Conservation (phyloP, 345 rosid genomes). For the Firmiana major region DNA sequence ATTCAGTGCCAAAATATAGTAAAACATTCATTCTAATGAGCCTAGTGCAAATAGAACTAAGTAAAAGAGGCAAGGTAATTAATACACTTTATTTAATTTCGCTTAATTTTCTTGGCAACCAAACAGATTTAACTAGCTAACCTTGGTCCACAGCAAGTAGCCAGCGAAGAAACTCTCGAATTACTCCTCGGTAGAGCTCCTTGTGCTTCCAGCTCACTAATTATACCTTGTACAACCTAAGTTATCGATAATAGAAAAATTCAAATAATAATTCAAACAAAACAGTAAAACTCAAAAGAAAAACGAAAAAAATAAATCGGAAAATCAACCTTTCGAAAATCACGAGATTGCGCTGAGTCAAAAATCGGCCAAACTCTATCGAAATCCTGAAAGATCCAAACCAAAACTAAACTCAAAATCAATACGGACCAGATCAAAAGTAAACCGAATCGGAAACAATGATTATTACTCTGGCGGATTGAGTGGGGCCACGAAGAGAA, state of each 20-base stretch:
- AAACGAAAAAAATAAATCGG: background rate
- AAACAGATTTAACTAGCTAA: constrained; percentile 8
- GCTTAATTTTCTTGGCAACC: constrained; percentile 4
- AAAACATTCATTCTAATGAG: background rate
- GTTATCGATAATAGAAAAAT: constrained; percentile 2
- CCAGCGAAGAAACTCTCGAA: constrained; percentile 97
- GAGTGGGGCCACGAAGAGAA: constrained; percentile 95
- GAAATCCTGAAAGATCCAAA: constrained; percentile 81
- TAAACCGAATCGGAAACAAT: constrained; percentile 8
- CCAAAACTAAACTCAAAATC: constrained; percentile 17
- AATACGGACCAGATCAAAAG: constrained; percentile 10
- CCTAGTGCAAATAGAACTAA: background rate
- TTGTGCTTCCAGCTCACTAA: constrained; percentile 96
- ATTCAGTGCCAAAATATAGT: background rate
- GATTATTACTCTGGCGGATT: constrained; percentile 75
- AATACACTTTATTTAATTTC: background rate
- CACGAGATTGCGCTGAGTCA: constrained; percentile 98
- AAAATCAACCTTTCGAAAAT: constrained; percentile 75
- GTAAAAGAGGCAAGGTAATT: background rate
- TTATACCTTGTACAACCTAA: constrained; percentile 97
- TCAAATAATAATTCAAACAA: background rate
- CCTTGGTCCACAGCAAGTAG: constrained; percentile 99
- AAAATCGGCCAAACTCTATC: constrained; percentile 99
- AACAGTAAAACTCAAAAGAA: background rate
- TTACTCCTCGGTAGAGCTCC: constrained; percentile 99